Percentiles rank a stretch among this genome's conserved stretches.
Conservation (phyloP, 306 rosid species). For the Cyclanthera cordifolia region DNA sequence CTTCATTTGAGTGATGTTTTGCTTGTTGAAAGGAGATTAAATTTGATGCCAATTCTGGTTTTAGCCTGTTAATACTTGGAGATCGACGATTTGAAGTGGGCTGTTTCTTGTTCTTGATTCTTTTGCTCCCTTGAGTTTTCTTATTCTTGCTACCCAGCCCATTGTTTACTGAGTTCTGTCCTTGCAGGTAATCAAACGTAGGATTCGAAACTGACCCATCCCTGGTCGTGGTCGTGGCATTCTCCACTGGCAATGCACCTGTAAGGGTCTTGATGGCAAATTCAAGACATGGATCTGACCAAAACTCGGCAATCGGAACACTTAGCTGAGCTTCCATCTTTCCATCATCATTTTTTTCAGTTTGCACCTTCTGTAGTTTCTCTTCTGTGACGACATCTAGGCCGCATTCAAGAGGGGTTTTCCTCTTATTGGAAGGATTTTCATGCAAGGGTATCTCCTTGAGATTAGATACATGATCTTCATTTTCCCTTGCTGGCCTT, state of each 20-base stretch:
- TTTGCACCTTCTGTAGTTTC: slow-evolving; percentile 27
- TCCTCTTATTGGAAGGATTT: slow-evolving; percentile 21
- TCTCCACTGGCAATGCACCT: slow-evolving; percentile 47
- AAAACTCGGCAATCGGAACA: slow-evolving; percentile 24
- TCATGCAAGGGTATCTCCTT: slow-evolving; percentile 6
- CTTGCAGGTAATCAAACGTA: slow-evolving; percentile 21
- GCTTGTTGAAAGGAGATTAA: slow-evolving; percentile 30
- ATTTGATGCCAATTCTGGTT: slow-evolving; percentile 42
- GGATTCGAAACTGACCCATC: slow-evolving; percentile 19
- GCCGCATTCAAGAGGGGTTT: slow-evolving; percentile 17
- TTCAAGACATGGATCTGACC: slow-evolving; percentile 36
- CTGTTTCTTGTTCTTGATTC: slow-evolving; percentile 34
- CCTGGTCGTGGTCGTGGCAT: slow-evolving; percentile 22
- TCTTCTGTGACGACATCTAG: slow-evolving; percentile 22
- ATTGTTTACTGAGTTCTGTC: slow-evolving; percentile 17
- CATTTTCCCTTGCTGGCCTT: slow-evolving; percentile 17
- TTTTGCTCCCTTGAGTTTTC: slow-evolving; percentile 26
- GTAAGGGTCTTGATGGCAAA: slow-evolving; percentile 51
- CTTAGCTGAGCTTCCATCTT: slow-evolving; percentile 24
- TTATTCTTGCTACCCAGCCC: slow-evolving; percentile 24
- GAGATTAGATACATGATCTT: slow-evolving; percentile 7
- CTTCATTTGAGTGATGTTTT: slow-evolving; percentile 27
- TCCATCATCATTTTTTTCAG: slow-evolving; percentile 23
- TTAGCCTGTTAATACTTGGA: slow-evolving; percentile 44
- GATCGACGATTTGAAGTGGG: slow-evolving; percentile 26